Evolutionary conservation across 257 asterid species (phyloP).

Genomic region (Rhazya stricta): DNA sequence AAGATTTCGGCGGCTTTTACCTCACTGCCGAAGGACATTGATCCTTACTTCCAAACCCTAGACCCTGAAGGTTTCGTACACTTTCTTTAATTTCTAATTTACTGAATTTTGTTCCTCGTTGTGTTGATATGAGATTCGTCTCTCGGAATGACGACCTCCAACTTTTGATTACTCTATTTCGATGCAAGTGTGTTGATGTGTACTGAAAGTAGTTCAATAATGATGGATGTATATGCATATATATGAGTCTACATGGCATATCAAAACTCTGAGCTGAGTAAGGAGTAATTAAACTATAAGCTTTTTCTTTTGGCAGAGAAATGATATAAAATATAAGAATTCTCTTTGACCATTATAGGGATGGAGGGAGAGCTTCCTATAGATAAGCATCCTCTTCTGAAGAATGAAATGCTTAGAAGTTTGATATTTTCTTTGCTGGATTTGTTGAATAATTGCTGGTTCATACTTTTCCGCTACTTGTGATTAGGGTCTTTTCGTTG

Average conservation of each 20-base stretch:
- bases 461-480: too few species aligned
- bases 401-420: neutral
- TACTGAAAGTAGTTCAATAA: too few species aligned
- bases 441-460: neutral
- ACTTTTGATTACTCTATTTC: neutral
- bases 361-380: neutral
- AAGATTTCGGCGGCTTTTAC: conserved; percentile 69
- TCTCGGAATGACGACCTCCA: neutral
- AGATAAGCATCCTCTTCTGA: neutral
- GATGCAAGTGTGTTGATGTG: neutral
- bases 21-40: conserved; percentile 69
- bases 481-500: neutral
- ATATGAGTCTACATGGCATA: neutral
- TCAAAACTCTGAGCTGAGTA: neutral
- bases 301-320: neutral
- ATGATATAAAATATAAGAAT: neutral
- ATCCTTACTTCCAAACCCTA: conserved; percentile 75
- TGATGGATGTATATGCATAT: neutral
- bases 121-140: neutral
- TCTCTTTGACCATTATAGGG: neutral
- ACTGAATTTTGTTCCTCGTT: neutral
- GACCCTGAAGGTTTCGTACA: conserved; percentile 58
- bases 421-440: neutral
- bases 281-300: neutral
- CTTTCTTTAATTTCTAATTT: neutral